These are phyloP conservation scores for Lasiosphaeria ovina DNA, from an alignment of 495 filamentous ascomycete species.

Conservation along the genomic window DNA sequence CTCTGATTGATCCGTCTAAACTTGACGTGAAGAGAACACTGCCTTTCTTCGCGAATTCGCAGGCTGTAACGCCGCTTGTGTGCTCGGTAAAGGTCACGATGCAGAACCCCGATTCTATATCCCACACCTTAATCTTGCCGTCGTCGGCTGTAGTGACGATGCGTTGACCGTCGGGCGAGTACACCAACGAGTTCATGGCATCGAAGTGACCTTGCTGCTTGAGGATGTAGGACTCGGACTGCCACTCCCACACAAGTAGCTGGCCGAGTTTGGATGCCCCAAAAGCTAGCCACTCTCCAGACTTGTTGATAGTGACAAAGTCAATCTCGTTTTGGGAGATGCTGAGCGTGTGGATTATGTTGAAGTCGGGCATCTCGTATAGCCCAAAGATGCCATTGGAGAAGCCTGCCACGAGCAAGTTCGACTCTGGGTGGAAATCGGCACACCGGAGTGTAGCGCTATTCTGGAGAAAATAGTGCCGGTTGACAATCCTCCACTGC, in stretches of 20 bases:
- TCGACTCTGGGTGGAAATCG: slow-evolving; percentile 80
- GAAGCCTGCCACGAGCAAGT: slow-evolving; percentile 87
- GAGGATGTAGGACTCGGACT: slow-evolving; percentile 97
- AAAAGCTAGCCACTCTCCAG: slow-evolving; percentile 96
- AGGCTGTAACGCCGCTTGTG: slow-evolving; percentile 90
- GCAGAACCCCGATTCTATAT: slow-evolving; percentile 92
- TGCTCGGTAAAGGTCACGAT: slow-evolving; percentile 98
- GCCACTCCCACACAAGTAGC: slow-evolving; percentile 98
- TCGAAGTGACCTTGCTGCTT: slow-evolving; percentile 98
- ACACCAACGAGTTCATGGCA: slow-evolving; percentile 88
- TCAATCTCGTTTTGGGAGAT: slow-evolving; percentile 97
- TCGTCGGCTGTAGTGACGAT: slow-evolving; percentile 93
- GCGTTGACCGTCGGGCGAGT: slow-evolving; percentile 89
- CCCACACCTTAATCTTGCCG: slow-evolving; percentile 98
- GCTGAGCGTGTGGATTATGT: slow-evolving; percentile 82
- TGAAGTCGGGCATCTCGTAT: slow-evolving; percentile 97
- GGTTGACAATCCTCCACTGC: slow-evolving; percentile 82
- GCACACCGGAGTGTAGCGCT: slow-evolving; percentile 84
- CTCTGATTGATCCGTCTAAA: slow-evolving; percentile 87
- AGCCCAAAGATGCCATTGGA: slow-evolving; percentile 90
- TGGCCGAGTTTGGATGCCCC: slow-evolving; percentile 95
- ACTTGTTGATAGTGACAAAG: slow-evolving; percentile 85
- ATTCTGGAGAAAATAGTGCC: slow-evolving; percentile 90
- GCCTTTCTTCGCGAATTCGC: slow-evolving; percentile 89
- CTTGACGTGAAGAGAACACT: slow-evolving; percentile 94